These are phyloP conservation scores for Scalesia atractyloides DNA, from an alignment of 129 eudicot species.

Conservation along the genomic window DNA sequence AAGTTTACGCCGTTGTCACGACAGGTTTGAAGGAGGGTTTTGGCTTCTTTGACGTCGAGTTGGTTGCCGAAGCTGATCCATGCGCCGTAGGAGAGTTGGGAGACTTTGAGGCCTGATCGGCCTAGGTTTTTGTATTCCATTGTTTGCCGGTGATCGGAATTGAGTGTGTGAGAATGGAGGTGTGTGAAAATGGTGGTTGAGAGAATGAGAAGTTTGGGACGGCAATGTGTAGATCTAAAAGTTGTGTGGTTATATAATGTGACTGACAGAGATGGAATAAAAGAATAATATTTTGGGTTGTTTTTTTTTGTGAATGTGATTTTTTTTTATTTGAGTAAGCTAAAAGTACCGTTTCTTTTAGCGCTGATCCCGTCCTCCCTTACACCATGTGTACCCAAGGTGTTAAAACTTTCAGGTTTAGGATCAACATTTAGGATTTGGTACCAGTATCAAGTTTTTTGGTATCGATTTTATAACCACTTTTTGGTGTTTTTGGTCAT, in stretches of 20 bases:
- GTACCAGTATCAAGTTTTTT: too few species aligned
- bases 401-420: too few species aligned
- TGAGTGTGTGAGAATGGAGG: neutral
- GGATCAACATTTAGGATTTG: too few species aligned
- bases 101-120: slow-evolving; percentile 75
- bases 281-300: neutral
- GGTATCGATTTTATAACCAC: too few species aligned
- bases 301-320: too few species aligned
- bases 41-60: slow-evolving; percentile 88
- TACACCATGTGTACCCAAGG: too few species aligned
- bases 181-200: neutral
- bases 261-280: neutral
- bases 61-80: slow-evolving; percentile 98
- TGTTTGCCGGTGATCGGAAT: slow-evolving; percentile 28
- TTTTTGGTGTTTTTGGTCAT: too few species aligned
- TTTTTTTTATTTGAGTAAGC: too few species aligned
- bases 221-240: neutral
- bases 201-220: neutral
- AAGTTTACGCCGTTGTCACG: slow-evolving; percentile 91
- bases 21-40: slow-evolving; percentile 76
- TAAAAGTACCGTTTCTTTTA: too few species aligned
- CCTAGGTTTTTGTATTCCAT: slow-evolving; percentile 96
- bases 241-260: neutral
- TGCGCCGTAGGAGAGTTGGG: slow-evolving; percentile 87
- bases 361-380: too few species aligned